Conservation (phyloP, 305 asterid genomes). For the Fraxinus latifolia region DNA sequence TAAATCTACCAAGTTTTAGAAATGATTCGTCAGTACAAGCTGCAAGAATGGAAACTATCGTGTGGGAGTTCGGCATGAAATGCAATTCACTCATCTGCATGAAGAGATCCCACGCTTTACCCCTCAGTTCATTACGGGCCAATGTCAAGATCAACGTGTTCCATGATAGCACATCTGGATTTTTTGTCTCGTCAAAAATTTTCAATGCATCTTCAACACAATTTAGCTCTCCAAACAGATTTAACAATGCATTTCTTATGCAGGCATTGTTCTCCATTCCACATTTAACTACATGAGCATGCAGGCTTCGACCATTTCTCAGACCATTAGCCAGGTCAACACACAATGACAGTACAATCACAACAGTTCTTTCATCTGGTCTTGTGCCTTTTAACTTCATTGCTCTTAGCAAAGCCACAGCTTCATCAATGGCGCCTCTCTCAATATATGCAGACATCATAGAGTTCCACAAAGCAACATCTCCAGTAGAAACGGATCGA, state of each 20-base stretch:
- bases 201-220: constrained; percentile 23
- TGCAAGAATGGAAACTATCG: constrained; percentile 28
- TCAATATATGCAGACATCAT: constrained; percentile 23
- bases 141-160: constrained; percentile 23
- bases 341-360: constrained; percentile 10
- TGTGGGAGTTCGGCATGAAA: constrained; percentile 26
- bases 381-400: constrained; percentile 17
- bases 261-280: constrained; percentile 21
- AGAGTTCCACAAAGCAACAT: constrained; percentile 32
- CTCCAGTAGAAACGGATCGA: constrained; percentile 22
- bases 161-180: constrained; percentile 27
- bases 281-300: constrained; percentile 27
- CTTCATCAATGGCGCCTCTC: constrained; percentile 26
- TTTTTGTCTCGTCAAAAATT: constrained; percentile 15
- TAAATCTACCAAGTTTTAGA: constrained; percentile 22
- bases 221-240: constrained; percentile 21
- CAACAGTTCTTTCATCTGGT: constrained; percentile 29
- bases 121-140: constrained; percentile 17
- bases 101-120: constrained; percentile 25
- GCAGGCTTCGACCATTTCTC: constrained; percentile 31
- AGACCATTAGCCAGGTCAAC: constrained; percentile 17
- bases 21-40: constrained; percentile 22
- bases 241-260: constrained; percentile 23
- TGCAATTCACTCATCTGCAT: constrained; percentile 25
- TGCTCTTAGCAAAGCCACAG: constrained; percentile 20